Conservation (phyloP, 805 yeast genomes). For the Ogataea saltuana region DNA sequence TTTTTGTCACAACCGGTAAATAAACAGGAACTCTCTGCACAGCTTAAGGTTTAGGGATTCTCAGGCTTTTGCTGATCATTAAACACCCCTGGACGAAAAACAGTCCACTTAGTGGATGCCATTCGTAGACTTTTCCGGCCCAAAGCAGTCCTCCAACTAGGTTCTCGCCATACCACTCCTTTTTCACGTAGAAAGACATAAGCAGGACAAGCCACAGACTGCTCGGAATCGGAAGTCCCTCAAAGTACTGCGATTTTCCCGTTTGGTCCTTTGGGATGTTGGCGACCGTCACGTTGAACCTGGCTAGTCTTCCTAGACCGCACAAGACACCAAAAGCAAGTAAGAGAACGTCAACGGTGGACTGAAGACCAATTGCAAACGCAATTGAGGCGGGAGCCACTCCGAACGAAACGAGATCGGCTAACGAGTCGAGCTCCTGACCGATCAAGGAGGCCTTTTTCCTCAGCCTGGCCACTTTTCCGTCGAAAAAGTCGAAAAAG, state of each 20-base stretch:
- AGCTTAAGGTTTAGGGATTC: constrained; percentile 78
- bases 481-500: constrained; percentile 95
- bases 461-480: constrained; percentile 93
- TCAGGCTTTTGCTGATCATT: constrained; percentile 87
- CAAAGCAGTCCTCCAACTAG: constrained; percentile 70
- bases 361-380: constrained; percentile 84
- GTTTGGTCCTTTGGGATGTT: constrained; percentile 85
- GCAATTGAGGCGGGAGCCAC: constrained; percentile 95
- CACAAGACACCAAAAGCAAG: constrained; percentile 86
- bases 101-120: constrained; percentile 67
- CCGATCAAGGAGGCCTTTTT: constrained; percentile 93
- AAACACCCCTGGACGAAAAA: constrained; percentile 84
- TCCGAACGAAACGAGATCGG: constrained; percentile 92
- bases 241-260: constrained; percentile 91
- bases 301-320: constrained; percentile 90
- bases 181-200: constrained; percentile 68
- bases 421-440: constrained; percentile 94
- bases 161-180: constrained; percentile 40
- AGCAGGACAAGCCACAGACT: constrained; percentile 70
- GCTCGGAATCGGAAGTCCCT: constrained; percentile 95
- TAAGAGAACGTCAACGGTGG: constrained; percentile 76
- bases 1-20: neutral
- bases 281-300: constrained; percentile 93
- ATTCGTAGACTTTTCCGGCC: constrained; percentile 58
- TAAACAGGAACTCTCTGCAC: neutral